Conservation (phyloP, 2,329 filamentous ascomycete genomes). For the Fusarium beomiforme region DNA sequence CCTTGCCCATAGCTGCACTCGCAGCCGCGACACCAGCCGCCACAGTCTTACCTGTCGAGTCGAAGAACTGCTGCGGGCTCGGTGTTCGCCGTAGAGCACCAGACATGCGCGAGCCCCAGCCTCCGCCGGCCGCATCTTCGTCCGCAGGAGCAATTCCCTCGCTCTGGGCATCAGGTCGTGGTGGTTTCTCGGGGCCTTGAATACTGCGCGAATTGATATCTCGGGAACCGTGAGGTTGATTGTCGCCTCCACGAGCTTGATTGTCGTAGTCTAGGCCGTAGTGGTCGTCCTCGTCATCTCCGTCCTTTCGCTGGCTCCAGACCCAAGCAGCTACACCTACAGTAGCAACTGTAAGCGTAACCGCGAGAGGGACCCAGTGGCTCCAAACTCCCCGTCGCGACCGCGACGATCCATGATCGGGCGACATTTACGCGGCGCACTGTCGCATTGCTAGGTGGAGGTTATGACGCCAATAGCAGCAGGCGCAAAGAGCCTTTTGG, state of each 20-base stretch:
- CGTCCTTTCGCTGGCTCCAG: slow-evolving; percentile 86
- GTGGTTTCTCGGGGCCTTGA: slow-evolving; percentile 48
- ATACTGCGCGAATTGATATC: slow-evolving; percentile 46
- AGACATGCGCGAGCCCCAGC: slow-evolving; percentile 81
- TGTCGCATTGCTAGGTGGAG: slow-evolving; percentile 49
- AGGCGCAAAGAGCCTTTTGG: slow-evolving; percentile 30
- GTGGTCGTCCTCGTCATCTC: slow-evolving; percentile 70
- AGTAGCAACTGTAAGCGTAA: slow-evolving; percentile 89
- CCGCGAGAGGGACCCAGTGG: slow-evolving; percentile 88
- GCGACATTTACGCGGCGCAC: slow-evolving; percentile 61
- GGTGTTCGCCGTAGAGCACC: slow-evolving; percentile 83
- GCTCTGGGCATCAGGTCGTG: slow-evolving; percentile 54
- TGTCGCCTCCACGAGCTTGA: slow-evolving; percentile 64
- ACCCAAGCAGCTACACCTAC: slow-evolving; percentile 90
- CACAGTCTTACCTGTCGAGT: slow-evolving; percentile 83
- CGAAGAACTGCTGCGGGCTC: slow-evolving; percentile 88
- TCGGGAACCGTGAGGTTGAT: slow-evolving; percentile 58
- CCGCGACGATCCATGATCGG: slow-evolving; percentile 68
- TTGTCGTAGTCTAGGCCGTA: slow-evolving; percentile 59
- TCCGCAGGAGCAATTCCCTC: slow-evolving; percentile 50
- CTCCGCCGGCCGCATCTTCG: slow-evolving; percentile 50
- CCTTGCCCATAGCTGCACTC: slow-evolving; percentile 83
- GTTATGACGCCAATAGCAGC: slow-evolving; percentile 33
- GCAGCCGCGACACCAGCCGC: slow-evolving; percentile 85
- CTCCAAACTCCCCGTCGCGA: slow-evolving; percentile 73